These are phyloP conservation scores for Coemansia sp. DNA, from an alignment of 192 early-diverging fungal species.

Conservation along the genomic window DNA sequence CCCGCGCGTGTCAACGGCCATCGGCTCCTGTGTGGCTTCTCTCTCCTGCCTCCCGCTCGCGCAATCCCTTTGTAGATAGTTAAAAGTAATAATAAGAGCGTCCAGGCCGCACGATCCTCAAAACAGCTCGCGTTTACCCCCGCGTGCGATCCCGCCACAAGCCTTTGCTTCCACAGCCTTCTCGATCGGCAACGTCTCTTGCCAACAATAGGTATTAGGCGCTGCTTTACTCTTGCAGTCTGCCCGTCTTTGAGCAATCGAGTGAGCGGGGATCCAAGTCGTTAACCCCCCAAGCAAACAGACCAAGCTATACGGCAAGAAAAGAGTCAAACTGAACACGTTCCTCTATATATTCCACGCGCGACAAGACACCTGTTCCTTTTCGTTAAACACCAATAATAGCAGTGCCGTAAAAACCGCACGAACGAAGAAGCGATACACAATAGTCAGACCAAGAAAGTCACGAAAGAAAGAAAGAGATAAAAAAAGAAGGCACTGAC, in stretches of 20 bases:
- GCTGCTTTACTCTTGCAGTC: not conserved
- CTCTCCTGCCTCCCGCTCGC: not conserved
- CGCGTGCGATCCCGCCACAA: too few relatives aligned
- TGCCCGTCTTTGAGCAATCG: not conserved
- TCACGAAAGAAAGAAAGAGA: not conserved
- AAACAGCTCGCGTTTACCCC: not conserved
- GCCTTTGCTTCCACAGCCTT: too few relatives aligned
- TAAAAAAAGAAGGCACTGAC: not conserved
- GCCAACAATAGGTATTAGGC: too few relatives aligned
- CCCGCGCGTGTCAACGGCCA: slow-evolving; percentile 36
- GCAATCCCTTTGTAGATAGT: not conserved
- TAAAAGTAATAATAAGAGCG: not conserved
- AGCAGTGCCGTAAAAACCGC: not conserved
- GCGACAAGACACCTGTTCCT: not conserved
- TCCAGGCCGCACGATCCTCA: not conserved
- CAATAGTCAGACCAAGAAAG: slow-evolving; percentile 1
- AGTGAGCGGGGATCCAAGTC: not conserved
- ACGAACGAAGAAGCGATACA: not conserved
- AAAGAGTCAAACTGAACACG: not conserved
- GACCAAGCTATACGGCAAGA: not conserved
- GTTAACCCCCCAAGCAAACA: not conserved
- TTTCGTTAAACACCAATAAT: not conserved
- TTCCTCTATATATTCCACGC: not conserved
- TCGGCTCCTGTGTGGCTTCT: not conserved
- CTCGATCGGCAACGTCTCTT: too few relatives aligned